These are phyloP conservation scores for Claviceps sp. DNA, from an alignment of 2,329 filamentous ascomycete species.

Conservation along the genomic window DNA sequence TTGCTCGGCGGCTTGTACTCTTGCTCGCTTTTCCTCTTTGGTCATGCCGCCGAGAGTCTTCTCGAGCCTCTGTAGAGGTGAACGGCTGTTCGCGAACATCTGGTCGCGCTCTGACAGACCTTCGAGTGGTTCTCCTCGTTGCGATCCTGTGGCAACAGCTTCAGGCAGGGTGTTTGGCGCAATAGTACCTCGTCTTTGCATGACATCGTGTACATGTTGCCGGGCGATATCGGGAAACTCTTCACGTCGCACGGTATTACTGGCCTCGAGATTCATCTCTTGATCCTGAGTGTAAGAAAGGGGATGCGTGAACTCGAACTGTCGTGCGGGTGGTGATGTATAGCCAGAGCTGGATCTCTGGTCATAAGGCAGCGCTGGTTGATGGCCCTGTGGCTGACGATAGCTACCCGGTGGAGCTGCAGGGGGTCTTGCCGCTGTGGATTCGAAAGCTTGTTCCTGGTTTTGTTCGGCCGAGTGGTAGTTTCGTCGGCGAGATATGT, in stretches of 20 bases:
- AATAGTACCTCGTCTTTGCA: constrained; percentile 11
- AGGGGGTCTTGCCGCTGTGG: constrained; percentile 26
- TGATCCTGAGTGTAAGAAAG: constrained; percentile 3
- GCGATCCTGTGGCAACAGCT: constrained; percentile 13
- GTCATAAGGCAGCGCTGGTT: constrained; percentile 14
- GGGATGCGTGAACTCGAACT: neutral
- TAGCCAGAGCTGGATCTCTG: constrained; percentile 7
- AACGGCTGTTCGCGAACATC: constrained; percentile 67
- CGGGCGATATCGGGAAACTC: constrained; percentile 1
- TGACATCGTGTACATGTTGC: constrained; percentile 11
- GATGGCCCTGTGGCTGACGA: constrained; percentile 29
- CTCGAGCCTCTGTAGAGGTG: constrained; percentile 87
- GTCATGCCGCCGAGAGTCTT: constrained; percentile 82
- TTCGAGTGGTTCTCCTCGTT: constrained; percentile 24
- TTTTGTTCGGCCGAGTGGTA: constrained; percentile 20
- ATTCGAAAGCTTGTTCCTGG: constrained; percentile 17
- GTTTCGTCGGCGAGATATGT: constrained; percentile 4
- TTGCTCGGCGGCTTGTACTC: constrained; percentile 70
- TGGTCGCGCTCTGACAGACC: constrained; percentile 32
- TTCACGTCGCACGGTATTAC: constrained; percentile 12
- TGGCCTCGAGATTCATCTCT: constrained; percentile 15
- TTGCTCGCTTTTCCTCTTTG: constrained; percentile 86
- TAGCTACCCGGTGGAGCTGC: constrained; percentile 46
- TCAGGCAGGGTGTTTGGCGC: constrained; percentile 7
- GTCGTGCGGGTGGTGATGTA: constrained; percentile 2